Evolutionary conservation across 805 yeast genomes (phyloP).

Genomic region (Sugiyamaella chiloensis): DNA sequence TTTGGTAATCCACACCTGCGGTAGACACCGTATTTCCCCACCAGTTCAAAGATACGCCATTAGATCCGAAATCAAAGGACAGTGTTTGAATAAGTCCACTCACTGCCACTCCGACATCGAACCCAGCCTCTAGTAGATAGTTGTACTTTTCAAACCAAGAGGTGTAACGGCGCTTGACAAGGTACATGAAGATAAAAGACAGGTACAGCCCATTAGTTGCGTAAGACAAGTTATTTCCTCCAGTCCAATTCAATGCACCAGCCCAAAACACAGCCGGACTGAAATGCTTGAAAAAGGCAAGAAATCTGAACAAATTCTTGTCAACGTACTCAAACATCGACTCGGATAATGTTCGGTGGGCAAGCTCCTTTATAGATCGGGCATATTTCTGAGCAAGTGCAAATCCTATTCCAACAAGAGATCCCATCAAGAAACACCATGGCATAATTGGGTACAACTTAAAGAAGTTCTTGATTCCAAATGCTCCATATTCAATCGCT

Average conservation of each 20-base stretch:
- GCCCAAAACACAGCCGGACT: constrained; percentile 45
- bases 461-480: constrained; percentile 13
- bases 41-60: constrained; percentile 39
- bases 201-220: constrained; percentile 42
- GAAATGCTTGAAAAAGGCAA: constrained; percentile 17
- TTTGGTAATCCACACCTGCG: constrained; percentile 13
- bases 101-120: constrained; percentile 50
- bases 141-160: constrained; percentile 55
- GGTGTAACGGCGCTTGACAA: constrained; percentile 40
- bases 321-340: neutral
- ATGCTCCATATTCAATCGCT: constrained; percentile 42
- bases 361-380: neutral
- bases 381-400: constrained; percentile 25
- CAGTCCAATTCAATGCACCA: constrained; percentile 41
- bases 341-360: constrained; percentile 5
- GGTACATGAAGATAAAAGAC: constrained; percentile 45
- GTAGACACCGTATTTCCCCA: constrained; percentile 43
- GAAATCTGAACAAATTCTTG: neutral
- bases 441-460: constrained; percentile 38
- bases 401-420: constrained; percentile 8
- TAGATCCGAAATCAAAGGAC: constrained; percentile 37
- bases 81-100: constrained; percentile 46
- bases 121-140: constrained; percentile 46
- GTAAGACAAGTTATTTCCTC: constrained; percentile 42
- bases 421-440: constrained; percentile 47